Evolutionary conservation across 2,329 filamentous ascomycete genomes (phyloP).

Genomic region (Albifimbria verrucaria): DNA sequence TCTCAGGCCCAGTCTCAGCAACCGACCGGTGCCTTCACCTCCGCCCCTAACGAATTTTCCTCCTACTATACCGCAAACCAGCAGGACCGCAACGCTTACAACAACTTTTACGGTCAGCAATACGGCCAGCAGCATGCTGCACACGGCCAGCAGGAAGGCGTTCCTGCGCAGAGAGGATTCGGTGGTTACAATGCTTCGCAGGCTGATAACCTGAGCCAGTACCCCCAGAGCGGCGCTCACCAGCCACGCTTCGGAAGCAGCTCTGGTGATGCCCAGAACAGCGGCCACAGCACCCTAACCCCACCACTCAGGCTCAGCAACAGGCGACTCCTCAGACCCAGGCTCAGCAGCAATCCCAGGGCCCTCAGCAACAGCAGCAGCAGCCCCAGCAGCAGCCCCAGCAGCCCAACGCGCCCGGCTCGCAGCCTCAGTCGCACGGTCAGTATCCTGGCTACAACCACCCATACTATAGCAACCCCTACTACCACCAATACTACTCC

Average conservation of each 20-base stretch:
- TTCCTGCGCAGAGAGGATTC: slow-evolving; percentile 66
- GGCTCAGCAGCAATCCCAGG: slow-evolving; percentile 34
- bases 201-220: slow-evolving; percentile 63
- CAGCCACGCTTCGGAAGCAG: slow-evolving; percentile 57
- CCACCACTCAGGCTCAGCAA: slow-evolving; percentile 55
- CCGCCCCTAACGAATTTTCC: slow-evolving; percentile 75
- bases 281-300: slow-evolving; percentile 91
- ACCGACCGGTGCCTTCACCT: slow-evolving; percentile 65
- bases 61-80: slow-evolving; percentile 81
- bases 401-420: slow-evolving; percentile 37
- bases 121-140: slow-evolving; percentile 53
- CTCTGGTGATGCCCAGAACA: slow-evolving; percentile 70
- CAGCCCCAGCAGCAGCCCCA: slow-evolving; percentile 45
- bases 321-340: slow-evolving; percentile 42
- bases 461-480: slow-evolving; percentile 60
- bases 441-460: slow-evolving; percentile 52
- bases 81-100: slow-evolving; percentile 70
- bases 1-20: slow-evolving; percentile 57
- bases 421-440: slow-evolving; percentile 42
- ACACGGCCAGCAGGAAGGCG: slow-evolving; percentile 71
- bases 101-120: slow-evolving; percentile 70
- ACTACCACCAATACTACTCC: slow-evolving; percentile 60
- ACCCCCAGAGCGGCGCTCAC: slow-evolving; percentile 65
- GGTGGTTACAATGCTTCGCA: slow-evolving; percentile 69
- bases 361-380: slow-evolving; percentile 42